A percentile compares a stretch with the other conserved stretches of the same genome.
These are phyloP conservation scores for Acanthamoeba sp. DNA, from an alignment of 208 protist species.

Conservation along the genomic window DNA sequence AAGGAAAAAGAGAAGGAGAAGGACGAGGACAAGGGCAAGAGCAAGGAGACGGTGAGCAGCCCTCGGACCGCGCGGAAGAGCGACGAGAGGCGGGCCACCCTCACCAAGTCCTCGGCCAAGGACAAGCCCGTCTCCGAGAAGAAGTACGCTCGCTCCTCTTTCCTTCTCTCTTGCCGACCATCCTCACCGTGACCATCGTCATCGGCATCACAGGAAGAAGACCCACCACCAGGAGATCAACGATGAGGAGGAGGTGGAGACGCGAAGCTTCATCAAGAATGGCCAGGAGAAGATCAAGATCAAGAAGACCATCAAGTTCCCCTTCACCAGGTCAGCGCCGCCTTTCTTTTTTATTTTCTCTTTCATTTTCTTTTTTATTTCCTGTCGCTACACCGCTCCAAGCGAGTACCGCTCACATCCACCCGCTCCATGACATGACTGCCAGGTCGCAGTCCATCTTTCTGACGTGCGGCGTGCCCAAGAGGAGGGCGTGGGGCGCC, in stretches of 20 bases:
- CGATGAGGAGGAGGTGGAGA: constrained; percentile 18
- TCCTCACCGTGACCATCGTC: no score
- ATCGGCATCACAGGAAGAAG: constrained; percentile 2
- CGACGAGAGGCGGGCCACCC: constrained; percentile 25
- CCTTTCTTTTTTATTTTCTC: neutral
- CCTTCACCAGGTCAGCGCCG: neutral
- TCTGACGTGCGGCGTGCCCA: constrained; percentile 20
- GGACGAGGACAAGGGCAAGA: neutral
- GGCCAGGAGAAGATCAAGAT: constrained; percentile 45
- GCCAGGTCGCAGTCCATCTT: constrained; percentile 7
- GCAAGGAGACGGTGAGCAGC: constrained; percentile 19
- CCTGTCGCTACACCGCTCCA: no score
- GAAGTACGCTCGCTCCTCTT: neutral
- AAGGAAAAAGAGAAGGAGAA: constrained; percentile 17
- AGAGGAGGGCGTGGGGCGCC: neutral
- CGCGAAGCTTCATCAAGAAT: constrained; percentile 50
- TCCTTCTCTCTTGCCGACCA: neutral
- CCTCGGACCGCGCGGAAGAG: neutral
- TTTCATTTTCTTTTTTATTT: no score
- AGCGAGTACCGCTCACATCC: no score
- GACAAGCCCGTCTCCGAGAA: constrained; percentile 2
- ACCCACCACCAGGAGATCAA: neutral
- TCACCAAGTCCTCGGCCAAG: constrained; percentile 1
- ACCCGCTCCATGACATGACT: neutral
- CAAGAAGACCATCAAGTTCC: constrained; percentile 52